Evolutionary conservation across 2,329 filamentous ascomycete species (phyloP).

Genomic region (Rachicladosporium sp.): DNA sequence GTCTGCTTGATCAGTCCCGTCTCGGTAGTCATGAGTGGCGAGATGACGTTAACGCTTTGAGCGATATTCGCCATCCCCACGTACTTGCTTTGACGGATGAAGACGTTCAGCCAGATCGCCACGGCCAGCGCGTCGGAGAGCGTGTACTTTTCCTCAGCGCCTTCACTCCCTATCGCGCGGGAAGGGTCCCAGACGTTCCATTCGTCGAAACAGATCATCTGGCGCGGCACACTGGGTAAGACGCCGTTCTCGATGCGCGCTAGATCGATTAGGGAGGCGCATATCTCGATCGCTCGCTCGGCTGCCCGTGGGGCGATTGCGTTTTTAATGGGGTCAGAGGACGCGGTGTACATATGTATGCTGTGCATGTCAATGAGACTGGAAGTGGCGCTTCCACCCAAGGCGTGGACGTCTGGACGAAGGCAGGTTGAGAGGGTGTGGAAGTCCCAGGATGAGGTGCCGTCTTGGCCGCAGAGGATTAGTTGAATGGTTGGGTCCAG

Average conservation of each 20-base stretch:
- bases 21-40: constrained; percentile 59
- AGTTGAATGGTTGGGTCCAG: constrained; percentile 56
- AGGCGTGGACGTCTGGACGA: constrained; percentile 36
- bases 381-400: constrained; percentile 35
- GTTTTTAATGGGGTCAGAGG: constrained; percentile 38
- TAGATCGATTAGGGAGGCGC: constrained; percentile 57
- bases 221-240: constrained; percentile 45
- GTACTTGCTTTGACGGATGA: constrained; percentile 57
- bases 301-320: constrained; percentile 55
- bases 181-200: constrained; percentile 75
- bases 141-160: constrained; percentile 63
- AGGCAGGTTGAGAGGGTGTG: constrained; percentile 60
- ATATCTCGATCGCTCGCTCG: constrained; percentile 62
- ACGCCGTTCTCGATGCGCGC: constrained; percentile 58
- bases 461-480: constrained; percentile 64
- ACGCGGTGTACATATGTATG: constrained; percentile 66
- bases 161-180: constrained; percentile 56
- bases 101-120: constrained; percentile 62
- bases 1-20: constrained; percentile 56
- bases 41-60: constrained; percentile 67
- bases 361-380: constrained; percentile 65
- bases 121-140: constrained; percentile 67
- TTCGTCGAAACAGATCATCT: constrained; percentile 70
- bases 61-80: constrained; percentile 71
- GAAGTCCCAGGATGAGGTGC: constrained; percentile 58